phyloP scores from a whole-genome alignment of 768 basidiomycete species.

The Lactarius quietus region DNA sequence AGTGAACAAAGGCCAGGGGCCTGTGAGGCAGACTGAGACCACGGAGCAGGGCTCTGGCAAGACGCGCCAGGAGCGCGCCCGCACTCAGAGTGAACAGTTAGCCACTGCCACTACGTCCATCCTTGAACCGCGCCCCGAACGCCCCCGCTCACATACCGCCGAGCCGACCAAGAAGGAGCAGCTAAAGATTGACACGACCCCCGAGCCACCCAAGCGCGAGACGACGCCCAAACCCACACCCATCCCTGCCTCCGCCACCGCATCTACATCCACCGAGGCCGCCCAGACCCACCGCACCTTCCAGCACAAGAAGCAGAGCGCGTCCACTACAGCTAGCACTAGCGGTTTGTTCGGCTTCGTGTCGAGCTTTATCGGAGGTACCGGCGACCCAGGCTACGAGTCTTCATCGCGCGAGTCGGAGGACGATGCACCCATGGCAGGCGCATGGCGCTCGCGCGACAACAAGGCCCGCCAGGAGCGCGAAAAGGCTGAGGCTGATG shows the following conservation, averaged over 20 bases:
- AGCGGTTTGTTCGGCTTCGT: constrained; percentile 9
- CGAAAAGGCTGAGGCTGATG: constrained; percentile 9
- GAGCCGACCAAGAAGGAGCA: constrained; percentile 24
- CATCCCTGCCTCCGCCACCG: neutral
- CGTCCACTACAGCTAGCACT: constrained; percentile 7
- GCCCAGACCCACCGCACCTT: neutral
- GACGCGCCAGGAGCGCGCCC: constrained; percentile 16
- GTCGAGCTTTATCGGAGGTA: neutral
- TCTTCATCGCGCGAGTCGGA: constrained; percentile 21
- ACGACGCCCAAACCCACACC: constrained; percentile 4
- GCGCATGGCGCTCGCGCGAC: constrained; percentile 19
- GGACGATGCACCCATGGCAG: constrained; percentile 18
- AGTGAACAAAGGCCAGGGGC: constrained; percentile 15
- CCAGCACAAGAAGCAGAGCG: constrained; percentile 16
- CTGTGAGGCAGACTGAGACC: constrained; percentile 12
- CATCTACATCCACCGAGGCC: neutral
- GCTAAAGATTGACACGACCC: constrained; percentile 10
- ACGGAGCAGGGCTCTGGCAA: constrained; percentile 12
- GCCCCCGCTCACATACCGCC: constrained; percentile 17
- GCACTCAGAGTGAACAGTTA: constrained; percentile 13
- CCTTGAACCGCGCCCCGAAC: constrained; percentile 4
- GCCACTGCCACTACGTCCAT: neutral
- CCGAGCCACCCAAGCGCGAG: neutral
- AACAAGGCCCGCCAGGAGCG: constrained; percentile 13
- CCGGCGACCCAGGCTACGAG: constrained; percentile 21